phyloP scores from a whole-genome alignment of 352 stramenopile genomes.

The Globisporangium cylindrosporum region DNA sequence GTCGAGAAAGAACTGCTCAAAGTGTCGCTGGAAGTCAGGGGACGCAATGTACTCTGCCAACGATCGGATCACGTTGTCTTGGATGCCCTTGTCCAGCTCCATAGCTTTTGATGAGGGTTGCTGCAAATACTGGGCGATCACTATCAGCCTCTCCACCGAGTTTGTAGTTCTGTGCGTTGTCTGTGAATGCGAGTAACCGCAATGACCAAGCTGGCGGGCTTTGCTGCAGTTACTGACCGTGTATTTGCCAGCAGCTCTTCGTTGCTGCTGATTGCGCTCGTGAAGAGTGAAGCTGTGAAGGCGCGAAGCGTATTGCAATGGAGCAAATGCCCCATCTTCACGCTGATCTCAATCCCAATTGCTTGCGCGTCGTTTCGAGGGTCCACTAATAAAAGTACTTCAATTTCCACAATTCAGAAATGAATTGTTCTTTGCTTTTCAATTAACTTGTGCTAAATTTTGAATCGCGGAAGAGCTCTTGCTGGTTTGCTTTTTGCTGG shows the following conservation, averaged over 20 bases:
- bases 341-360: not conserved
- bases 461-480: not conserved
- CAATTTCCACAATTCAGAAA: constrained; percentile 1
- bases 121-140: not conserved
- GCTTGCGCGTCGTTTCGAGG: constrained; percentile 5
- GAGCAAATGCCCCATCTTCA: not conserved
- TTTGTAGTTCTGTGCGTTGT: not conserved
- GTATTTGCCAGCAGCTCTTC: not conserved
- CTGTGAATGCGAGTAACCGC: not conserved
- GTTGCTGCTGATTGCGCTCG: not conserved
- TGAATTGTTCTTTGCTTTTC: not conserved
- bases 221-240: not conserved
- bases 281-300: not conserved
- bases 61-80: constrained; percentile 52
- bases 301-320: not conserved
- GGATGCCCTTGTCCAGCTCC: constrained; percentile 33
- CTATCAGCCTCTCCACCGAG: not conserved
- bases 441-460: not conserved
- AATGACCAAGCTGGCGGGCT: no score
- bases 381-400: not conserved
- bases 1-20: constrained; percentile 78
- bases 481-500: not conserved
- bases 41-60: constrained; percentile 65
- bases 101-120: not conserved
- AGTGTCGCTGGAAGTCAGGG: constrained; percentile 55